Evolutionary conservation across 2,329 filamentous ascomycete species (phyloP).

Genomic region (Berkeleyomyces basicola): DNA sequence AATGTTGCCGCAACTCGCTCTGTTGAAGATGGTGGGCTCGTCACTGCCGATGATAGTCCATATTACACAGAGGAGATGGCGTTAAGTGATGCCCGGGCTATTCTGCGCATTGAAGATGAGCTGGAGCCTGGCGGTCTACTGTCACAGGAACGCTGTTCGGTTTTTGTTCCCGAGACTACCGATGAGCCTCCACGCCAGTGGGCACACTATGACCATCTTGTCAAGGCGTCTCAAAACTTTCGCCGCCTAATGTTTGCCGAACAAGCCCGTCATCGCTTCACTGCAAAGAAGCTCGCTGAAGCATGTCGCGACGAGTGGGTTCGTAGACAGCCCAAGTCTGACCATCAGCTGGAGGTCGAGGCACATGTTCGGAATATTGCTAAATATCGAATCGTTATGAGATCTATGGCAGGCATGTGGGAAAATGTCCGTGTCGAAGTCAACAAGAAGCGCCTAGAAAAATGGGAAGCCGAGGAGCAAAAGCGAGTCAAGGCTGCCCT

Average conservation of each 20-base stretch:
- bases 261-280: constrained; percentile 56
- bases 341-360: constrained; percentile 70
- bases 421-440: constrained; percentile 47
- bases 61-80: constrained; percentile 45
- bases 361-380: constrained; percentile 48
- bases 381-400: constrained; percentile 57
- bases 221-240: constrained; percentile 65
- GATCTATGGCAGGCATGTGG: constrained; percentile 39
- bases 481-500: constrained; percentile 49
- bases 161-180: constrained; percentile 54
- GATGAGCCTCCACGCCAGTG: constrained; percentile 67
- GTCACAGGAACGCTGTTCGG: constrained; percentile 50
- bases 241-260: constrained; percentile 66
- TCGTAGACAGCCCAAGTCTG: constrained; percentile 53
- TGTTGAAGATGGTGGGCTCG: constrained; percentile 41
- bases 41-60: constrained; percentile 37
- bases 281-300: constrained; percentile 64
- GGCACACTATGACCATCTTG: constrained; percentile 73
- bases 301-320: constrained; percentile 64
- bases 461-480: constrained; percentile 51
- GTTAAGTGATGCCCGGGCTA: constrained; percentile 49
- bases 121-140: constrained; percentile 60
- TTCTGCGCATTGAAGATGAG: constrained; percentile 55
- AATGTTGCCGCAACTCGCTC: constrained; percentile 32
- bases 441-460: constrained; percentile 40